Base-by-base conservation (phyloP, 768 basidiomycete genomes). In the Pseudohyphozyma bogoriensis region DNA sequence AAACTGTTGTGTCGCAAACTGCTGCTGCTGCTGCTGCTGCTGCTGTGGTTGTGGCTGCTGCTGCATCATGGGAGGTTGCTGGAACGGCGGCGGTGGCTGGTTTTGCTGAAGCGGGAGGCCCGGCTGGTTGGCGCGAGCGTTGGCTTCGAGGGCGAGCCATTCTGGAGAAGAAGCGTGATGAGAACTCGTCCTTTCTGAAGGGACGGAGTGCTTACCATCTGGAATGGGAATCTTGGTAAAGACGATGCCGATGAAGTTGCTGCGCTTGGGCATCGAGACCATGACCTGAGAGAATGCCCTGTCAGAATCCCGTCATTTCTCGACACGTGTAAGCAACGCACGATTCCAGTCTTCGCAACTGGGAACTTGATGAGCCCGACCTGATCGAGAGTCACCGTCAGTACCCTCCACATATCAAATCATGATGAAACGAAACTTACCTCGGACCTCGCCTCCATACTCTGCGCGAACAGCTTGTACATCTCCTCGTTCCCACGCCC, bases 221-320 rank as follows among this genome's bases (percentile, higher is more conserved):
- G 64, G 64, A n/a, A 66, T 46, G 2, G 60, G 44, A 26, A 66
- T 59, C 31, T 66, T 66, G 44, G 44, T 36, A 31, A 66, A 66
- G 29, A 66, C 60, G 58, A 66, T 56, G 9, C 32, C 60, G 51
- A 66, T 29, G 15, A 66, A 32, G 16, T 59, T 56, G 36, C 33
- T 24, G 31, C 59, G 50, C 22, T 51, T 39, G 5, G 64, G 64
- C 28, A 59, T 39, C 18, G 60, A 26, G 45, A 66, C 58, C 24
- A 66, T 42, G 39, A 66, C 58, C 50, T n/a, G n/a, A n/a, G n/a
- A n/a, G n/a, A n/a, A n/a, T n/a, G n/a, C n/a, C n/a, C n/a, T n/a
- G n/a, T n/a, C n/a, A n/a, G n/a, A n/a, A n/a, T n/a, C n/a, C n/a
- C n/a, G n/a, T n/a, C n/a, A n/a, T n/a, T n/a, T n/a, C n/a, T n/a